Conservation (phyloP, 352 stramenopile genomes). For the Pythium periplocum region DNA sequence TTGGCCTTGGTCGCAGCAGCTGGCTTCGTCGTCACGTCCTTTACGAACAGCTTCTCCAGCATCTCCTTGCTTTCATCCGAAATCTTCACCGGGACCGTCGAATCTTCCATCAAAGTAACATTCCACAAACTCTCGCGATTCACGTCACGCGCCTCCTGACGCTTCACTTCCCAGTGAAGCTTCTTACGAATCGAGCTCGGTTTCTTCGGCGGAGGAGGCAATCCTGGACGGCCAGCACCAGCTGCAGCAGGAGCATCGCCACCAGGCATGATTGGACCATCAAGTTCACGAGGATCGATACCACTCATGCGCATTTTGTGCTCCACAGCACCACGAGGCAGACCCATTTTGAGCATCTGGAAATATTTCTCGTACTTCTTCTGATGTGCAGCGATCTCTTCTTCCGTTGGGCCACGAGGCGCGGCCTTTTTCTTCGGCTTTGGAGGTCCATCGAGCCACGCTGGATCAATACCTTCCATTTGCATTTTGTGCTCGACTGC, state of each 20-base stretch:
- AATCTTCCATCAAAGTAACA: constrained; percentile 32
- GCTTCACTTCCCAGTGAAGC: constrained; percentile 77
- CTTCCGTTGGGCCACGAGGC: constrained; percentile 27
- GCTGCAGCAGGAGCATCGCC: constrained; percentile 15
- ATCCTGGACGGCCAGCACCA: constrained; percentile 14
- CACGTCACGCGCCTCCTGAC: constrained; percentile 22
- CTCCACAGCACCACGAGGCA: constrained; percentile 71
- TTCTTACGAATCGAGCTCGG: constrained; percentile 83
- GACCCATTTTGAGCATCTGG: constrained; percentile 73
- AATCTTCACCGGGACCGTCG: constrained; percentile 40
- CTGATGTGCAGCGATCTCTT: constrained; percentile 46
- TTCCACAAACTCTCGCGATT: constrained; percentile 70
- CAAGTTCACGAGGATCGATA: constrained; percentile 59
- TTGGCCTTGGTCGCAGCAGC: not conserved
- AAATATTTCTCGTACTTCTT: constrained; percentile 84
- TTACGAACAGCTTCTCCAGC: constrained; percentile 79
- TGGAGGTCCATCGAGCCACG: constrained; percentile 60
- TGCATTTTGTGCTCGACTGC: constrained; percentile 85
- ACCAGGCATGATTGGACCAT: constrained; percentile 35
- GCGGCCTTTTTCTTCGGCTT: constrained; percentile 29
- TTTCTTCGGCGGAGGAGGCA: constrained; percentile 29
- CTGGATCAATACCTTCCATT: constrained; percentile 62
- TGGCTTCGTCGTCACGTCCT: constrained; percentile 52
- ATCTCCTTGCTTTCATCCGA: constrained; percentile 66
- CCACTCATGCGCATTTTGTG: constrained; percentile 81